Evolutionary conservation across 192 early-diverging fungal species (phyloP).

Genomic region (Umbelopsis isabellina): DNA sequence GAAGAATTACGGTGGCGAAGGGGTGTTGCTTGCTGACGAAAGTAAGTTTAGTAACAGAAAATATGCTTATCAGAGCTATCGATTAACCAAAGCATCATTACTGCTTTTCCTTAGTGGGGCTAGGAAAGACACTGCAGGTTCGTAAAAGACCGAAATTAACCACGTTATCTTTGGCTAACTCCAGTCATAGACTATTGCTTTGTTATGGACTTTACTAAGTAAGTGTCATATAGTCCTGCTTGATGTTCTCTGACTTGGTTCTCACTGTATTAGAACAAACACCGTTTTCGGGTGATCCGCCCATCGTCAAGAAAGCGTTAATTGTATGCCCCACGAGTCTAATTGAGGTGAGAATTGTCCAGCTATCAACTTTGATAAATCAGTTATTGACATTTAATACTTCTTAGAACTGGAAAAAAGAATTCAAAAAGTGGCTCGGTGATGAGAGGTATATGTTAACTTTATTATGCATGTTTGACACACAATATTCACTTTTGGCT

Average conservation of each 20-base stretch:
- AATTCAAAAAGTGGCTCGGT: slow-evolving; percentile 60
- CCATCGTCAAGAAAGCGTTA: slow-evolving; percentile 40
- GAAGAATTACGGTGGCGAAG: slow-evolving; percentile 46
- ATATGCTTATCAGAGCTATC: background rate
- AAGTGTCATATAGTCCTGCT: background rate
- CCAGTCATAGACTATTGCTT: slow-evolving; percentile 12
- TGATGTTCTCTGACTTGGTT: background rate
- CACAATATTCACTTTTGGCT: background rate
- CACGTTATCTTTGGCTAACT: background rate
- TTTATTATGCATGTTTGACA: background rate
- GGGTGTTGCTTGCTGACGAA: slow-evolving; percentile 41
- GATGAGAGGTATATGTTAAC: slow-evolving; percentile 33
- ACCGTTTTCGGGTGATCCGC: slow-evolving; percentile 43
- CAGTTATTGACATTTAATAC: background rate
- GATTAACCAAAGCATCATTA: background rate
- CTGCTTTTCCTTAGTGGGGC: slow-evolving; percentile 15
- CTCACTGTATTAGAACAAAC: slow-evolving; percentile 38
- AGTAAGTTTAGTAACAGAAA: slow-evolving; percentile 18
- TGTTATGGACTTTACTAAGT: slow-evolving; percentile 29
- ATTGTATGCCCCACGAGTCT: slow-evolving; percentile 54
- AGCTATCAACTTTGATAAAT: background rate
- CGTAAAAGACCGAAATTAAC: background rate
- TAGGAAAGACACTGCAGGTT: slow-evolving; percentile 28
- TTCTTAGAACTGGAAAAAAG: slow-evolving; percentile 51
- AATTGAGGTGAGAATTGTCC: slow-evolving; percentile 31